Evolutionary conservation across 225 moss, liverwort and hornwort genomes (phyloP).

Genomic region (Takakia lepidozioides): DNA sequence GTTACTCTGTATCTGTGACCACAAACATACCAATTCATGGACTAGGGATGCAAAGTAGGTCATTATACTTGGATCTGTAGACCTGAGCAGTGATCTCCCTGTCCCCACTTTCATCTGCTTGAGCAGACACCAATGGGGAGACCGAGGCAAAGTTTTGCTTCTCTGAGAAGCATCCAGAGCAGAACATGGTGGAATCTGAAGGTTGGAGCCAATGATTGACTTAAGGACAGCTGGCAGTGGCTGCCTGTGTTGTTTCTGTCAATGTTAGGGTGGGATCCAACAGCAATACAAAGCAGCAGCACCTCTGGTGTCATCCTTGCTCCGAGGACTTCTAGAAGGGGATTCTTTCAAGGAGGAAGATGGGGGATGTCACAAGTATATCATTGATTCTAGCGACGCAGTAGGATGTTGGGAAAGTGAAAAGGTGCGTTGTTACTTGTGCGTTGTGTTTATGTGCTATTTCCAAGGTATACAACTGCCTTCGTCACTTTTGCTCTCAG

Average conservation of each 20-base stretch:
- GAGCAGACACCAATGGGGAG: too few species aligned
- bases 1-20: not conserved
- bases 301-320: slow-evolving; percentile 69
- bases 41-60: too few species aligned
- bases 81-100: too few species aligned
- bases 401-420: slow-evolving; percentile 90
- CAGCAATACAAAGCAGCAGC: slow-evolving; percentile 82
- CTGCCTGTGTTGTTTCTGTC: slow-evolving; percentile 22
- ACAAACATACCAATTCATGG: too few species aligned
- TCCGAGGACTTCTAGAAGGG: slow-evolving; percentile 57
- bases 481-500: too few species aligned
- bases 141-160: too few species aligned
- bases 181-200: too few species aligned
- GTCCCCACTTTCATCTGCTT: too few species aligned
- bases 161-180: too few species aligned
- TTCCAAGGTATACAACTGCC: too few species aligned
- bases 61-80: too few species aligned
- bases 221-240: slow-evolving; percentile 36
- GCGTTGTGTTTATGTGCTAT: not conserved
- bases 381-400: slow-evolving; percentile 75
- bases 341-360: slow-evolving; percentile 40
- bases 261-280: slow-evolving; percentile 72
- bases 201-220: slow-evolving; percentile 12
- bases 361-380: slow-evolving; percentile 59
- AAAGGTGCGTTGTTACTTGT: slow-evolving; percentile 18